These are phyloP conservation scores for Tritrichomonas foetus DNA, from an alignment of 208 protist species.

Conservation along the genomic window DNA sequence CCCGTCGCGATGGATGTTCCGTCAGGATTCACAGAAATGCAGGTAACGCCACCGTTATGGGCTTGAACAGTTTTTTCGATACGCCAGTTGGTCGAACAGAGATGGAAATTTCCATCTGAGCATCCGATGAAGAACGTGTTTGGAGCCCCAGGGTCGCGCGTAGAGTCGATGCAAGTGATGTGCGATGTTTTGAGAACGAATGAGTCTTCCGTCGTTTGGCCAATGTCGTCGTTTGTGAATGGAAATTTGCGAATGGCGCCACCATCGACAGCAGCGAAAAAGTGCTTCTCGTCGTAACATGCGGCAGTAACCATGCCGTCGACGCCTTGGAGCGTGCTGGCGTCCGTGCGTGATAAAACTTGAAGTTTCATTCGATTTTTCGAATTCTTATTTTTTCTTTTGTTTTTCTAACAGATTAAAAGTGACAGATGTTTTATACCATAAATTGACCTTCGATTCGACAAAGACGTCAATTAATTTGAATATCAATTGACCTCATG, in stretches of 20 bases:
- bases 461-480: too few species aligned
- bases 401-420: too few species aligned
- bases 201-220: not conserved
- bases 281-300: not conserved
- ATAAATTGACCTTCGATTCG: too few species aligned
- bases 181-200: not conserved
- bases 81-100: constrained; percentile 2
- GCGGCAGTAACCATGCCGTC: not conserved
- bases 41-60: constrained; percentile 45
- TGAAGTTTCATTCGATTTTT: not conserved
- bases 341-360: constrained; percentile 12
- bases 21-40: constrained; percentile 41
- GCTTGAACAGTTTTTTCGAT: constrained; percentile 24
- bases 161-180: constrained; percentile 20
- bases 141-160: not conserved
- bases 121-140: constrained; percentile 24
- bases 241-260: constrained; percentile 21
- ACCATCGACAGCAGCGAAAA: constrained; percentile 8
- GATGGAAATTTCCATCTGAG: not conserved
- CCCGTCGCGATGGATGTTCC: constrained; percentile 40
- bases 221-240: not conserved
- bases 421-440: too few species aligned
- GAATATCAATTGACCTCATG: too few species aligned
- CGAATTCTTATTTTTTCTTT: not conserved
- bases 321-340: not conserved